These are phyloP conservation scores for Komagataella ulmi DNA, from an alignment of 805 yeast genomes.

Conservation along the genomic window DNA sequence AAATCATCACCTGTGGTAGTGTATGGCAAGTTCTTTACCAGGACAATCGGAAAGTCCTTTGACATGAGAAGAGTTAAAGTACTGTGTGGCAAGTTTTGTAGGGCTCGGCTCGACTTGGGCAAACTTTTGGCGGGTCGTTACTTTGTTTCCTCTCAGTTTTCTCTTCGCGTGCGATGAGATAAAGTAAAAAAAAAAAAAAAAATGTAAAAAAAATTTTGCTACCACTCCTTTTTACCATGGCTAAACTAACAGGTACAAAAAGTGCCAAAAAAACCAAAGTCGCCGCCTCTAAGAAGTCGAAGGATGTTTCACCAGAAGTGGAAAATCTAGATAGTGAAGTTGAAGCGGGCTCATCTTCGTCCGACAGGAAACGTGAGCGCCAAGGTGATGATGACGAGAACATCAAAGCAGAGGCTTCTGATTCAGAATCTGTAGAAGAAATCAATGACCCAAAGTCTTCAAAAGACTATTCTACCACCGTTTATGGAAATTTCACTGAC, in stretches of 20 bases:
- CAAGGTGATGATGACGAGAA: neutral
- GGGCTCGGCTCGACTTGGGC: neutral
- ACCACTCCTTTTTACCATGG: neutral
- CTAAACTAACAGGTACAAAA: neutral
- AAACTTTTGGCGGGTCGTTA: neutral
- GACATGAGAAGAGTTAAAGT: neutral
- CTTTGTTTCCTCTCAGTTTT: neutral
- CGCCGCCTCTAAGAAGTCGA: neutral
- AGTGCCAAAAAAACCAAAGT: neutral
- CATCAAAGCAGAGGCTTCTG: neutral
- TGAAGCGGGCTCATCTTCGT: neutral
- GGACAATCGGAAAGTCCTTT: constrained; percentile 21
- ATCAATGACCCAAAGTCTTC: neutral
- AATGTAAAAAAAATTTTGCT: neutral
- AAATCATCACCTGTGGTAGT: constrained; percentile 29
- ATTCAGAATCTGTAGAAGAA: neutral
- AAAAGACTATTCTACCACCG: constrained; percentile 10
- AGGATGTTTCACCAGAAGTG: neutral
- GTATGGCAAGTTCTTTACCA: constrained; percentile 47
- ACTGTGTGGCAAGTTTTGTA: neutral
- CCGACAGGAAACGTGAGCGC: neutral
- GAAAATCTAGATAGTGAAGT: neutral
- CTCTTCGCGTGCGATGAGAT: neutral
- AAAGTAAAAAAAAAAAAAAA: no score
- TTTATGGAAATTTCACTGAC: constrained; percentile 25